These are phyloP conservation scores for Cyclotella atomus DNA, from an alignment of 108 stramenopile genomes.

Conservation along the genomic window DNA sequence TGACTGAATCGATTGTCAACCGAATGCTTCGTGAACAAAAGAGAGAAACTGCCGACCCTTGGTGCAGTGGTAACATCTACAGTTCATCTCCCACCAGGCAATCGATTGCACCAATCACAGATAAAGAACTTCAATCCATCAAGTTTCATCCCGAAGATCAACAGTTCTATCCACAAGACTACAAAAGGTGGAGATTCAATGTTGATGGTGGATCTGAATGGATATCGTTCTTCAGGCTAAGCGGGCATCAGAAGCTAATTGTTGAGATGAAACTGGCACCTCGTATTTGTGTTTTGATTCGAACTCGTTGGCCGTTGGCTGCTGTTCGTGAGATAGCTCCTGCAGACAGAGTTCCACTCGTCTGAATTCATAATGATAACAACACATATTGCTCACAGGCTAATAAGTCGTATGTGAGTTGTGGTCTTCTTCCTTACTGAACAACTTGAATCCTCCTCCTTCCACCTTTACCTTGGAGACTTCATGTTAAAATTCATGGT, in stretches of 20 bases:
- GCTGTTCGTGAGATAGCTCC: slow-evolving; percentile 60
- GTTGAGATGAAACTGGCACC: slow-evolving; percentile 76
- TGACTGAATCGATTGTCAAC: slow-evolving; percentile 16
- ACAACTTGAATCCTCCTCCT: too few relatives aligned
- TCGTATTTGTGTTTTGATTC: slow-evolving; percentile 63
- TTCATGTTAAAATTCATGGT: too few relatives aligned
- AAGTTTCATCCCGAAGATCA: slow-evolving; percentile 65
- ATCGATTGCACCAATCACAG: slow-evolving; percentile 19
- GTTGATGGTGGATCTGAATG: slow-evolving; percentile 47
- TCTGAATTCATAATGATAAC: too few relatives aligned
- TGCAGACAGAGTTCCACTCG: slow-evolving; percentile 27
- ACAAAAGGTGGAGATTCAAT: slow-evolving; percentile 70
- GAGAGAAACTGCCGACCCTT: slow-evolving; percentile 15
- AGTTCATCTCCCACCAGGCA: neutral
- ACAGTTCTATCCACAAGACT: slow-evolving; percentile 61
- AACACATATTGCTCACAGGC: too few relatives aligned
- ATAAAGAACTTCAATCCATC: slow-evolving; percentile 52
- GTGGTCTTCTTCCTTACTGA: too few relatives aligned
- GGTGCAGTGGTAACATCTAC: neutral
- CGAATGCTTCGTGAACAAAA: slow-evolving; percentile 13
- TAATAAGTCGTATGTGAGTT: too few relatives aligned
- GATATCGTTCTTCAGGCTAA: slow-evolving; percentile 71
- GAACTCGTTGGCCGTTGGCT: slow-evolving; percentile 75
- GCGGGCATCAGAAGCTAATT: slow-evolving; percentile 48
- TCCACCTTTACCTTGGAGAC: too few relatives aligned